A percentile compares a stretch with the other conserved stretches of the same genome.
Evolutionary conservation across 163 green algal species (phyloP).

Genomic region (Scenedesmus sp.): DNA sequence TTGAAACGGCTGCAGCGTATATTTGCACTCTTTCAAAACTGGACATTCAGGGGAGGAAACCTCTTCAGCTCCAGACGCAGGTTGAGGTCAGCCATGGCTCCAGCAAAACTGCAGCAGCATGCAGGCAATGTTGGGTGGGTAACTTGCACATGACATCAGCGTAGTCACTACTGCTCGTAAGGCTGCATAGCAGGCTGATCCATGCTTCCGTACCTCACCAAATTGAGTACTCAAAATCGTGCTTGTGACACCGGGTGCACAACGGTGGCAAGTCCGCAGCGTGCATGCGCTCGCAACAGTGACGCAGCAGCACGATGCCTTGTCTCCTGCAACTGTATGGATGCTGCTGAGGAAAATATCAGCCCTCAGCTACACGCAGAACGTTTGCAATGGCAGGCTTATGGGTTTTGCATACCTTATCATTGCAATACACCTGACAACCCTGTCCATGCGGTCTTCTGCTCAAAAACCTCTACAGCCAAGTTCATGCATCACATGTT

Average conservation of each 20-base stretch:
- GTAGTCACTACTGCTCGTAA: no score
- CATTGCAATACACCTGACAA: not conserved
- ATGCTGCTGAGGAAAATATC: not conserved
- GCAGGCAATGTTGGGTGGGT: not conserved
- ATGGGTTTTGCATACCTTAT: no score
- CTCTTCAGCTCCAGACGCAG: slow-evolving; percentile 54
- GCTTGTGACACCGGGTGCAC: no score
- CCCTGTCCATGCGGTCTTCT: not conserved
- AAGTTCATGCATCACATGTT: no score
- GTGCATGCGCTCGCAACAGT: no score
- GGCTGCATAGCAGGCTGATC: not conserved
- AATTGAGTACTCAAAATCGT: no score
- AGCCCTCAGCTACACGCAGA: no score
- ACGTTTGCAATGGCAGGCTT: no score
- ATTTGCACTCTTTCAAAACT: slow-evolving; percentile 38
- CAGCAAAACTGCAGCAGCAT: slow-evolving; percentile 38
- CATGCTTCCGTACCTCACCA: no score
- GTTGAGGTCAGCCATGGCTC: slow-evolving; percentile 43
- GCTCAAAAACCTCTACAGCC: no score
- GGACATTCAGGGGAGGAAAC: slow-evolving; percentile 61
- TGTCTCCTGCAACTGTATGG: not conserved
- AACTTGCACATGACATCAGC: not conserved
- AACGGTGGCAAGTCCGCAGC: no score
- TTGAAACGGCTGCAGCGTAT: not conserved
- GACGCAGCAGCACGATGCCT: not conserved